phyloP scores from a whole-genome alignment of 2,329 filamentous ascomycete genomes.

The Alternaria rosae region DNA sequence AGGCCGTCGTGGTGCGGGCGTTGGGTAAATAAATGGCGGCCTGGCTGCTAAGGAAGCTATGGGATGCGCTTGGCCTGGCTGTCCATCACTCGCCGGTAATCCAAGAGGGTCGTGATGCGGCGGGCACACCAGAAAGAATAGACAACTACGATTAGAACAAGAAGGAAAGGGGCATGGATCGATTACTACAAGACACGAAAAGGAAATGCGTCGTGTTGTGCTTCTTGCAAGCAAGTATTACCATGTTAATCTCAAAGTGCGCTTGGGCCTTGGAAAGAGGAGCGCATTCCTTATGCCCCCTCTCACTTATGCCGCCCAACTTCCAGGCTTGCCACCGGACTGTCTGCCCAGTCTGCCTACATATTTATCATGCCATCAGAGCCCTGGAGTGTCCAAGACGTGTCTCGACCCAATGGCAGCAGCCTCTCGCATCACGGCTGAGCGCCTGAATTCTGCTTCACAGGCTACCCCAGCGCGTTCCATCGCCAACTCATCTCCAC shows the following conservation, averaged over 20 bases:
- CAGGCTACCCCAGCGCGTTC: constrained; percentile 11
- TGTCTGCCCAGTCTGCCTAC: background rate
- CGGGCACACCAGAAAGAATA: constrained; percentile 3
- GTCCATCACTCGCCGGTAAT: constrained; percentile 5
- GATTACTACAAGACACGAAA: constrained; percentile 6
- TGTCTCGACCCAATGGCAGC: background rate
- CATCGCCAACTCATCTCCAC: constrained; percentile 10
- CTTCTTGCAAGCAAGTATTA: constrained; percentile 13
- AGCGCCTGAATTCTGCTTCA: constrained; percentile 2
- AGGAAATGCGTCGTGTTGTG: constrained; percentile 19
- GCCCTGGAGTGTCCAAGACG: background rate
- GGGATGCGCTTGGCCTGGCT: background rate
- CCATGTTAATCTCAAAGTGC: constrained; percentile 20
- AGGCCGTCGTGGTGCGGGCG: constrained; percentile 3
- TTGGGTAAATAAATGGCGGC: background rate
- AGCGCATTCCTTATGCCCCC: background rate
- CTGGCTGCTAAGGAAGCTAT: background rate
- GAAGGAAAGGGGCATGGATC: constrained; percentile 5
- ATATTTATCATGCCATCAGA: constrained; percentile 3
- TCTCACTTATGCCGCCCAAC: constrained; percentile 3
- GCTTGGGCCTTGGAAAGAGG: constrained; percentile 14
- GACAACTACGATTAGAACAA: background rate
- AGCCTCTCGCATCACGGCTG: constrained; percentile 6
- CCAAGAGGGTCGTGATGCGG: constrained; percentile 6
- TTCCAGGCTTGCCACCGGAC: constrained; percentile 10